These are phyloP conservation scores for Macrophomina tecta DNA, from an alignment of 2,329 filamentous ascomycete species.

Conservation along the genomic window DNA sequence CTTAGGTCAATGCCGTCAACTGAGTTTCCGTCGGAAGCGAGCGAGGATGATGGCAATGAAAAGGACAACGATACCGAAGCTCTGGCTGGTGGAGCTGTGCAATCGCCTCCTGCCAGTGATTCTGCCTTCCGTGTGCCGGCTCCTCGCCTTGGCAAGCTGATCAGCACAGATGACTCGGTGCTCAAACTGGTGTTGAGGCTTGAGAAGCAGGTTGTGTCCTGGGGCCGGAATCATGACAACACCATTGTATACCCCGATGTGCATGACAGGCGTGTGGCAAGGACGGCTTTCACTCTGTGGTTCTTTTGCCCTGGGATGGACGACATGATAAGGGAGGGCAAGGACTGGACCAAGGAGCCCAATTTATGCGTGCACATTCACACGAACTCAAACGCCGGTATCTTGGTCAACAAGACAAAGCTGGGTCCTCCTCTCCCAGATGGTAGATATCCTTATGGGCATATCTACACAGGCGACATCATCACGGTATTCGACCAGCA, in stretches of 20 bases:
- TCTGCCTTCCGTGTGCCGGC: slow-evolving; percentile 45
- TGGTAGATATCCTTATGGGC: slow-evolving; percentile 64
- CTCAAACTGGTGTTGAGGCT: slow-evolving; percentile 67
- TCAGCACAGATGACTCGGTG: slow-evolving; percentile 69
- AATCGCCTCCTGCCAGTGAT: slow-evolving; percentile 5
- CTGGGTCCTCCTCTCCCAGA: slow-evolving; percentile 63
- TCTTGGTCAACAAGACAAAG: slow-evolving; percentile 75
- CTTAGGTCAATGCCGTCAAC: slow-evolving; percentile 20
- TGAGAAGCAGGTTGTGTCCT: slow-evolving; percentile 71
- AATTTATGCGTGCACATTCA: slow-evolving; percentile 76
- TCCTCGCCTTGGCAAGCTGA: slow-evolving; percentile 67
- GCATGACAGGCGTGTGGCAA: slow-evolving; percentile 75
- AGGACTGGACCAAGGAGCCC: slow-evolving; percentile 59
- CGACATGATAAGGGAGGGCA: slow-evolving; percentile 53
- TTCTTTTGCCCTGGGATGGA: slow-evolving; percentile 75
- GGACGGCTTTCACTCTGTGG: slow-evolving; percentile 78
- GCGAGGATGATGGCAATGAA: slow-evolving; percentile 11
- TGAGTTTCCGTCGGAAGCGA: slow-evolving; percentile 12
- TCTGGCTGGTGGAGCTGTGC: slow-evolving; percentile 7
- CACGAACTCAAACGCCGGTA: slow-evolving; percentile 77
- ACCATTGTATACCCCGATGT: slow-evolving; percentile 69
- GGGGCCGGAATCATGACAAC: slow-evolving; percentile 75
- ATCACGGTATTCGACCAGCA: slow-evolving; percentile 71
- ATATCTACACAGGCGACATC: slow-evolving; percentile 76
- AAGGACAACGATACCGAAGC: slow-evolving; percentile 1